Base-by-base conservation (phyloP, 306 rosid genomes). In the Malus domestica region DNA sequence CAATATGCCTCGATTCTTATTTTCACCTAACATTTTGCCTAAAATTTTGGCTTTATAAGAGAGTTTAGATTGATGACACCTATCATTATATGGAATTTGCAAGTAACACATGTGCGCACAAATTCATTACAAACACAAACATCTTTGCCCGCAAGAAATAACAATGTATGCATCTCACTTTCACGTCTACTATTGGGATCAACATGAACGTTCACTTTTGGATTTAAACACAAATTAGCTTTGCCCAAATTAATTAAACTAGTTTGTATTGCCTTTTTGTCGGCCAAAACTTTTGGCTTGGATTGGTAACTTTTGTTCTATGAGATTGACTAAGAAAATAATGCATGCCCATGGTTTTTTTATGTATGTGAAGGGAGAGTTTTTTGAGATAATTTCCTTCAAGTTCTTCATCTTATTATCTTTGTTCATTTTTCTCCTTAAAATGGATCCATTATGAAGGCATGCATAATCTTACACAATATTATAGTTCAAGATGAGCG, bases 1-100 rank as follows among this genome's bases (percentile, higher is more conserved):
- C 75, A 66, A 63, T 77, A 68, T 63, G 75, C 80, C 69, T 77
- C 38, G 80, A 70, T 83, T 83, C 75, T 64, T 30, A 68, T 75
- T 61, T 74, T 62, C 83, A 80, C 76, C 83, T 69, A 80, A 77
- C 86, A 77, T 82, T 44, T 75, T 60, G 86, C 90, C 87, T 83
- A 83, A 86, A 81, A 81, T 79, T 83, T 82, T 89, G 85, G 91
- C 93, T 88, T 85, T 85, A 66, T 55, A 35, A 18, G 64, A 54
- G 44, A 54, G 44, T 57, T 52, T 55, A 29, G 23, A 11, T 45
- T 54, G 80, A 67, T 67, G 74, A 83, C 77, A 76, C 81, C 74
- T 74, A 65, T 78, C 67, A 63, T 63, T 72, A 67, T 67, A 60
- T 20, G 61, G 20, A 27, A 74, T 45, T 44, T 57, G 65, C 65